Evolutionary conservation across 2,329 filamentous ascomycete genomes (phyloP).

Genomic region (Colletotrichum zoysiae): DNA sequence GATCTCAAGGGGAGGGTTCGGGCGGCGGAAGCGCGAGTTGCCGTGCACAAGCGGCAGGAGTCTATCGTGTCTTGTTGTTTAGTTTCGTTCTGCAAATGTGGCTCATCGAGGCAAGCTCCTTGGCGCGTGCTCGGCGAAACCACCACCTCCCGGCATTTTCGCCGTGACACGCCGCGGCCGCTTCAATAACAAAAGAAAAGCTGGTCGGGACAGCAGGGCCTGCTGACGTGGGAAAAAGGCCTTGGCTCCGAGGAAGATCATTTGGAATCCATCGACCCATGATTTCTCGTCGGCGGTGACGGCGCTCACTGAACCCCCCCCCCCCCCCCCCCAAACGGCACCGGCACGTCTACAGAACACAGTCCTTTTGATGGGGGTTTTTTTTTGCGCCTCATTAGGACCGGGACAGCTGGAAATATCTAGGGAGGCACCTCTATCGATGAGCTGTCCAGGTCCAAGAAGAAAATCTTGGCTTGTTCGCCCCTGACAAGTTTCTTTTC

Average conservation of each 20-base stretch:
- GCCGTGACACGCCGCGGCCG: background rate
- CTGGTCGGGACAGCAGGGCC: too few species aligned
- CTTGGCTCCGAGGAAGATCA: background rate
- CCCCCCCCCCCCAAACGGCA: too few species aligned
- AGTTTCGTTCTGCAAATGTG: constrained; percentile 12
- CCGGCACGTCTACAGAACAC: background rate
- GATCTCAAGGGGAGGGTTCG: constrained; percentile 12
- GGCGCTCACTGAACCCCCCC: background rate
- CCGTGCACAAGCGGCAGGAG: constrained; percentile 15
- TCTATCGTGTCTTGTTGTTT: constrained; percentile 1
- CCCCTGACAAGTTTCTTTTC: constrained; percentile 1
- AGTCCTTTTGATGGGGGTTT: too few species aligned
- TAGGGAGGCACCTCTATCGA: constrained; percentile 23
- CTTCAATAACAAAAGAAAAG: background rate
- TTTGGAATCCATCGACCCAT: background rate
- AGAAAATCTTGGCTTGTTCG: background rate
- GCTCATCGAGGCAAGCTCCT: constrained; percentile 22
- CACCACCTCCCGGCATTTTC: background rate
- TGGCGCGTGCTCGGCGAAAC: constrained; percentile 16
- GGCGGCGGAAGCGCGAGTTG: constrained; percentile 24
- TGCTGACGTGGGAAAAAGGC: background rate
- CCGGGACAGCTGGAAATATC: constrained; percentile 6
- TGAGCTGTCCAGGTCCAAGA: background rate
- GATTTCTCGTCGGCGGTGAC: background rate
- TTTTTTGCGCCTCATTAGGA: background rate